Evolutionary conservation across 352 stramenopile genomes (phyloP), one percentile per base, ranked within the genome.

Genomic region (Pythium aquatile): DNA sequence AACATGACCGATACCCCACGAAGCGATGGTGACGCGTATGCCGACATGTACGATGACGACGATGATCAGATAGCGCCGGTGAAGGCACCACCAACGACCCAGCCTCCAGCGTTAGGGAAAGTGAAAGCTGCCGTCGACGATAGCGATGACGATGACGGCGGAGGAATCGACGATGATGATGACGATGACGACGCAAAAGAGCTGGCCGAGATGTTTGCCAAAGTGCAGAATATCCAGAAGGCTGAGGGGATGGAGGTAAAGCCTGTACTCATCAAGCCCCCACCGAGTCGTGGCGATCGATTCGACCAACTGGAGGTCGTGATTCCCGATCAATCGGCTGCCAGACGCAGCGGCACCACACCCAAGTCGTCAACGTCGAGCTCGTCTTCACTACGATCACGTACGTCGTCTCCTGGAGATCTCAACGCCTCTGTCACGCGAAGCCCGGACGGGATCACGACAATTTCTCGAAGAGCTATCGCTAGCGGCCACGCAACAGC

Each of bases 131-230:
- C 4, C 2, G 44, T 51, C 29, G 44, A 29, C 20, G 9, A 51
- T 14, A 51, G 44, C 11, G 44, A 51, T 14, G 44, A 60, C 4
- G 33, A 39, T 26, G 28, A 55, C 35, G 42, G 4, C 13, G 57
- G 57, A 17, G 48, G 47, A 30, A 35, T 35, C 5, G 66, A 77
- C 40, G 70, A 76, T 24, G 71, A 80, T 6, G 67, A 66, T 1
- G 60, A 78, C 24, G 69, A 84, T 17, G 78, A 79, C 37, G 75
- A 87, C 30, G 79, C 78, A n/a, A 75, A 65, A 16, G 81, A 91
- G 46, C 70, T 91, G 4, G 79, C 82, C 8, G 78, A 79, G 24
- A 90, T 91, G 81, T 79, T 93, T 30, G 79, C 84, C 40, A 93
- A 90, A 62, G 79, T 90, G 9, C 68, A 88, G 48, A 88, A 63